phyloP scores from a whole-genome alignment of 2,329 filamentous ascomycete species.

The Alternaria sp. region DNA sequence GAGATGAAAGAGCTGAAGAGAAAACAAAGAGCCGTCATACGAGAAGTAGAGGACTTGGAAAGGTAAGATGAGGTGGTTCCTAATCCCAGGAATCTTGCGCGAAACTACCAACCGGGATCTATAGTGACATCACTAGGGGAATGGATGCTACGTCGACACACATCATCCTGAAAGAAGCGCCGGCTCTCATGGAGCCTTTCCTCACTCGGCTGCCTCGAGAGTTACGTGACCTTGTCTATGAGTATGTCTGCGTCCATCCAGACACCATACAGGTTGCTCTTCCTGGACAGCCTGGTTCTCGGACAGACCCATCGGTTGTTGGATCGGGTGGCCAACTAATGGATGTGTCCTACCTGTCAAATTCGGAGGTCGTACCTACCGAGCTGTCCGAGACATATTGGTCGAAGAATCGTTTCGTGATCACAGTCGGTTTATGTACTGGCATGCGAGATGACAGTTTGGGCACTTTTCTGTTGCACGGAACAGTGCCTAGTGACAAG shows the following conservation, averaged over 20 bases:
- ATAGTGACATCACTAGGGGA: not conserved
- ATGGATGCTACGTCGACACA: not conserved
- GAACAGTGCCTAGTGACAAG: not conserved
- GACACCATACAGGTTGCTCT: not conserved
- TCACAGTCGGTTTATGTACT: not conserved
- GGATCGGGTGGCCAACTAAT: not conserved
- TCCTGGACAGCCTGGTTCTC: not conserved
- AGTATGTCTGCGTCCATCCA: not conserved
- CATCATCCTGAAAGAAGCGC: not conserved
- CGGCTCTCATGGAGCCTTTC: not conserved
- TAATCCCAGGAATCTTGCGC: not conserved
- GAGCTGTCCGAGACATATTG: not conserved
- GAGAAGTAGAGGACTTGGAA: not conserved
- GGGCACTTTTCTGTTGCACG: not conserved
- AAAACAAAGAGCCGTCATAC: not conserved
- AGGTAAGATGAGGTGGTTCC: not conserved
- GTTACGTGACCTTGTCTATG: not conserved
- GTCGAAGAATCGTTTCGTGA: not conserved
- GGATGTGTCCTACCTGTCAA: not conserved
- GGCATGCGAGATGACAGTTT: not conserved
- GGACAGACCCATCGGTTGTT: not conserved
- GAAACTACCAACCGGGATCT: not conserved
- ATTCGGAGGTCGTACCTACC: not conserved
- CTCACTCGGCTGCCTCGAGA: not conserved
- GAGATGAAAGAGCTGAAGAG: not conserved